Evolutionary conservation across 352 stramenopile genomes (phyloP), one percentile per base, ranked within the genome.

Genomic region (Achlya hypogyna): DNA sequence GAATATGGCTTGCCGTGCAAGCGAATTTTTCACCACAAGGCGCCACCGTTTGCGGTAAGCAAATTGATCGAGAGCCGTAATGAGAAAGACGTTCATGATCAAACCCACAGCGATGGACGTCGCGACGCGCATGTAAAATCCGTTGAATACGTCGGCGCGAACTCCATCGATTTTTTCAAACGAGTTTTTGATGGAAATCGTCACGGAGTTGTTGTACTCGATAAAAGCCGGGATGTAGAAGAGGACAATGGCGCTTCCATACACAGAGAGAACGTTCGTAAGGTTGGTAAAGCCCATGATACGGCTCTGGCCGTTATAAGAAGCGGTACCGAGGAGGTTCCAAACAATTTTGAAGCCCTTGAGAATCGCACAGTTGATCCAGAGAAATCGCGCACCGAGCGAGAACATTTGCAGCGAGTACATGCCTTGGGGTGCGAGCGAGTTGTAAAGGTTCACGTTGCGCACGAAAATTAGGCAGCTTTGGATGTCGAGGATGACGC

Each of bases 211-310:
- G 60, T 58, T 67, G 51, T 67, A 67, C 28, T 67, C 60, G 47
- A 67, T 58, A 0, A 58, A 67, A 10, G 22, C 5, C 4, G 60
- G 60, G 22, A 67, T 38, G 23, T 58, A 67, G 28, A 54, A 67
- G 22, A 67, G 51, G n/a, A 58, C 43, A 47, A 67, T 51, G 18
- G 60, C 5, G 18, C 38, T 67, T 10, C 35, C n/a, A 34, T 67
- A 67, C n/a, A 58, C 5, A 14, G 12, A 58, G 29, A 34, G 25
- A n/a, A 67, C 60, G 34, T n/a, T 51, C n/a, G 29, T 60, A 32
- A 67, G 51, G 32, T 67, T 67, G 51, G 59, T 47, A 18, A 54
- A 67, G 4, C 38, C 38, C n/a, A 67, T 58, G 27, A 67, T 8
- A 2, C 34, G 29, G 38, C 60, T 67, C 31, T 67, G 12, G 6